phyloP scores from a whole-genome alignment of 176 grass and related monocot species.

The Carex kokanica region DNA sequence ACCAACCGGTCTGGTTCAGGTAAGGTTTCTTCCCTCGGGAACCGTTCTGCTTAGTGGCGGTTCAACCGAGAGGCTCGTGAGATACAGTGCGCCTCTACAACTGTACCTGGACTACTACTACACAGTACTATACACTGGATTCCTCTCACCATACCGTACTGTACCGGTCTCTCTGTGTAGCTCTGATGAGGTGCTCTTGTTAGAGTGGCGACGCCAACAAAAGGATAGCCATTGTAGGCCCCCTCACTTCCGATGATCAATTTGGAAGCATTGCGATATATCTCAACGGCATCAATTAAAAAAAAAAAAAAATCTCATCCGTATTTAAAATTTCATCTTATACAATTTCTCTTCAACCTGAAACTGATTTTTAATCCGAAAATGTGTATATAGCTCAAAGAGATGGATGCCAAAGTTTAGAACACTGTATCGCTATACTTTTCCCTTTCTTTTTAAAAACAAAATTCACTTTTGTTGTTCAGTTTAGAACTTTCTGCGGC shows the following conservation, averaged over 20 bases:
- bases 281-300: too few species aligned
- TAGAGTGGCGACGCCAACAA: neutral
- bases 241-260: neutral
- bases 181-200: neutral
- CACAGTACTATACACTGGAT: neutral
- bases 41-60: neutral
- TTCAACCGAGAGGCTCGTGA: neutral
- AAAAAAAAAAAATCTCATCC: too few species aligned
- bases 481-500: neutral
- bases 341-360: neutral
- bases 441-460: neutral
- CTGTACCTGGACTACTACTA: neutral
- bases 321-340: neutral
- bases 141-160: neutral
- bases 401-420: neutral
- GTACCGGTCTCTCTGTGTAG: neutral
- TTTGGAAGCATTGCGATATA: neutral
- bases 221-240: neutral
- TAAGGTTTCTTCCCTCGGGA: neutral
- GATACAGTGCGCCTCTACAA: neutral
- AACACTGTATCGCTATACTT: neutral
- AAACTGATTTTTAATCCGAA: neutral
- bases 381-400: neutral
- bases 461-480: neutral
- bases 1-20: neutral